Conservation (phyloP, 2,329 filamentous ascomycete genomes). For the Nemania sp. region DNA sequence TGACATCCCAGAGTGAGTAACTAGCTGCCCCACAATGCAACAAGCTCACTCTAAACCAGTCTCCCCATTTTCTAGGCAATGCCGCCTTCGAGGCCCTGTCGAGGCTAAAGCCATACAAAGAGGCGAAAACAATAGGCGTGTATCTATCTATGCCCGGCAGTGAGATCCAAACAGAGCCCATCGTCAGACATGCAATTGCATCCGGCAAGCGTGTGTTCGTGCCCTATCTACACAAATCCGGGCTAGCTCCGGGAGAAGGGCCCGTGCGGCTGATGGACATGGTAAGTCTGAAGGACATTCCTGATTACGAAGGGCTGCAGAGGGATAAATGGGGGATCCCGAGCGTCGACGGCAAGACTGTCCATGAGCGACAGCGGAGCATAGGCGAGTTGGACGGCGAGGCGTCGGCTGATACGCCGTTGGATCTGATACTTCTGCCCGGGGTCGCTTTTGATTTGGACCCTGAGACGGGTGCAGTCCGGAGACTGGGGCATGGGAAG, state of each 20-base stretch:
- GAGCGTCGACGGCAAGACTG: slow-evolving; percentile 69
- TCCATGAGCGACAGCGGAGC: slow-evolving; percentile 70
- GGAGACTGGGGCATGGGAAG: slow-evolving; percentile 88
- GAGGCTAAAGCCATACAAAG: slow-evolving; percentile 71
- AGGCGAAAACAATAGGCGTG: slow-evolving; percentile 76
- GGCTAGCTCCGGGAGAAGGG: slow-evolving; percentile 50
- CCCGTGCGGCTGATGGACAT: slow-evolving; percentile 86
- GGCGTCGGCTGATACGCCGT: slow-evolving; percentile 49
- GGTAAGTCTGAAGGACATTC: slow-evolving; percentile 73
- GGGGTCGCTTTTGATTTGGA: slow-evolving; percentile 86
- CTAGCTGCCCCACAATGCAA: slow-evolving; percentile 11
- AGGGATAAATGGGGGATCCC: slow-evolving; percentile 93
- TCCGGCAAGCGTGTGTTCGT: slow-evolving; percentile 86
- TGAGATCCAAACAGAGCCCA: slow-evolving; percentile 81
- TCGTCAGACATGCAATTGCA: slow-evolving; percentile 78
- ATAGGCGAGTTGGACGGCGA: slow-evolving; percentile 63
- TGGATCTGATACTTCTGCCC: slow-evolving; percentile 90
- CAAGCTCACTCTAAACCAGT: slow-evolving; percentile 13
- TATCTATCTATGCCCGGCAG: slow-evolving; percentile 91
- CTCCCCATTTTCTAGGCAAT: slow-evolving; percentile 54
- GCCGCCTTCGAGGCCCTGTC: slow-evolving; percentile 67
- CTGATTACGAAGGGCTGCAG: slow-evolving; percentile 77
- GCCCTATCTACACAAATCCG: slow-evolving; percentile 77
- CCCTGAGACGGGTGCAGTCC: slow-evolving; percentile 55
- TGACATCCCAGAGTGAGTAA: slow-evolving; percentile 70